phyloP scores from a whole-genome alignment of 78 protist genomes.

The Acrasis kona region DNA sequence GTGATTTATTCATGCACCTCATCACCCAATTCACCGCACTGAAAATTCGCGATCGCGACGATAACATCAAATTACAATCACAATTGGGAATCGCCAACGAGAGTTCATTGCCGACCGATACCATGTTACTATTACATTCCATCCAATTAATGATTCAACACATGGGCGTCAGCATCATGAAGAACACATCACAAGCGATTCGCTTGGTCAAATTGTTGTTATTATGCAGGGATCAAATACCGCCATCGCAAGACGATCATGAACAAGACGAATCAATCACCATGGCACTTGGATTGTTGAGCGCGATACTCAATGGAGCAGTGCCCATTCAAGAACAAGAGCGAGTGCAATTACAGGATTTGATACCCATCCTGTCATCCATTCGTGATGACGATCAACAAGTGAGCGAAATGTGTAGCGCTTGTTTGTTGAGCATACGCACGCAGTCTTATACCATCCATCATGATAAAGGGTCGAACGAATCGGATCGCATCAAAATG shows the following conservation, averaged over 20 bases:
- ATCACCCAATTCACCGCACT: background rate
- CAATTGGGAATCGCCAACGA: background rate
- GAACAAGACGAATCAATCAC: background rate
- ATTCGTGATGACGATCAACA: background rate
- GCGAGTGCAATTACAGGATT: background rate
- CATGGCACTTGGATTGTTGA: background rate
- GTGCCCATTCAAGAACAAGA: background rate
- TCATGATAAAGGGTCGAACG: no score
- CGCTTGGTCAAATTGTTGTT: background rate
- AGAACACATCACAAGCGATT: background rate
- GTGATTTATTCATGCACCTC: background rate
- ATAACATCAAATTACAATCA: no score
- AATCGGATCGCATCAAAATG: no score
- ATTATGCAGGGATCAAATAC: no score
- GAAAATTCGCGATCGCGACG: no score
- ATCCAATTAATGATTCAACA: background rate
- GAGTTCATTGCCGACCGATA: background rate
- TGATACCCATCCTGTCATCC: background rate
- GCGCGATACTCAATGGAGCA: background rate
- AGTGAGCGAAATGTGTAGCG: background rate
- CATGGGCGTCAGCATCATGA: background rate
- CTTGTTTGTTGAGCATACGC: background rate
- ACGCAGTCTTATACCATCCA: background rate
- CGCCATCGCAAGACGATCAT: no score
- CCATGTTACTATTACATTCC: background rate